Base-by-base conservation (phyloP, 192 early-diverging fungal species). In the Coemansia furcata region DNA sequence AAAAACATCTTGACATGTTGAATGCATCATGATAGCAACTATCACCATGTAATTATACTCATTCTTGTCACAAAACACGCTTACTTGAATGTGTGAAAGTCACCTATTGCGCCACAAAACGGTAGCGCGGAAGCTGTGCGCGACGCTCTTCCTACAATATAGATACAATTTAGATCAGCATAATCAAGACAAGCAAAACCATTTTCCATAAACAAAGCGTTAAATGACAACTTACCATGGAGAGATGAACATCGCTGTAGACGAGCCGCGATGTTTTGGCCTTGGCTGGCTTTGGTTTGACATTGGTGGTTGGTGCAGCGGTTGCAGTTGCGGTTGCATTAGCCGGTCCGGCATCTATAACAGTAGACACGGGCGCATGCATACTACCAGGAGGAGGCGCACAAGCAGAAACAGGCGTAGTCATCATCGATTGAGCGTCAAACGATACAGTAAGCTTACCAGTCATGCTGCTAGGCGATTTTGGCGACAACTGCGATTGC, bases 131-230 rank as follows among this genome's bases (percentile, higher is more conserved):
- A 52, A 80, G 57, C 62, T 61, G 69, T 3, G 78, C 78, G 15
- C 78, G 73, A 23, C 60, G 69, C 54, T 80, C 78, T 49, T 80
- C 78, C 78, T 80, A 80, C 42, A 60, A 12, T 39, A 21, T 21
- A 61, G 32, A 54, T 26, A 55, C 26, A 55, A 33, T 11, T 55
- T 33, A 33, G 52, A 17, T 15, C 30, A n/a, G 6, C 52, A 7
- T 4, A 3, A 15, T 35, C 52, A 55, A 33, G 2, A 60, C 19
- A 38, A 14, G 11, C 5, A 23, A 38, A 21, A 57, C 3, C 32
- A 35, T 14, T n/a, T 5, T 57, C 33, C 23, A 54, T 30, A 64
- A 54, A 36, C 30, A 65, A 30, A 43, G 29, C 37, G 42, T 65
- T 37, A 29, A 55, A 23, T 3, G 11, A 19, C n/a, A 30, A 72